Base-by-base conservation (phyloP, 139 green algal genomes). In the Deuterostichococcus epilithicus region DNA sequence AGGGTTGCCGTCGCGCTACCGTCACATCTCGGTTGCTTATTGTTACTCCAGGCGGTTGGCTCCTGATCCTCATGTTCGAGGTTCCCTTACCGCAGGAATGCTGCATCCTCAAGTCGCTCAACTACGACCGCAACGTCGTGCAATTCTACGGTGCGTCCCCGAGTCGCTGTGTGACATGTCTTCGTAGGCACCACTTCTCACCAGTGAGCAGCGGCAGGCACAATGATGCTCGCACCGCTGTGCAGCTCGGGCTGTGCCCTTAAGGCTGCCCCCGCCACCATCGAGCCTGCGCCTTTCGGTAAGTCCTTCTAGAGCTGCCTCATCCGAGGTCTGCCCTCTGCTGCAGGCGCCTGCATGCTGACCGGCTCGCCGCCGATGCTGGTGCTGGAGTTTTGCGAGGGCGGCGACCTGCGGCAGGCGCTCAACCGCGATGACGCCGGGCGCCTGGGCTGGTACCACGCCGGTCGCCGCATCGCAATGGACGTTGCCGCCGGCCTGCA, bases 141-240 rank as follows among this genome's bases (percentile, higher is more conserved):
- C 75, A 80, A n/a, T 75, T 80, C 23, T 80, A 75, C 38, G 75
- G 74, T 35, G 74, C 74, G 33, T 47, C 59, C 39, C n/a, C n/a
- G n/a, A n/a, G n/a, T n/a, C n/a, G n/a, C n/a, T n/a, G n/a, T n/a
- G n/a, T n/a, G n/a, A n/a, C n/a, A n/a, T n/a, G n/a, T n/a, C n/a
- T n/a, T n/a, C n/a, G n/a, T n/a, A n/a, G n/a, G n/a, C n/a, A n/a
- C n/a, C n/a, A n/a, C n/a, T n/a, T n/a, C n/a, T n/a, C n/a, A n/a
- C n/a, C n/a, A n/a, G n/a, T n/a, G n/a, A n/a, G n/a, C n/a, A n/a
- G n/a, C n/a, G n/a, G n/a, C n/a, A n/a, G n/a, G n/a, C 45, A 26
- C 45, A 60, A 26, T 18, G 18, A 60, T 60, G 45, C 15, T 60
- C 45, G 45, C 13, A 13, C 13, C 18, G 45, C 18, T 60, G 45